Evolutionary conservation across 345 rosid genomes (phyloP).

Genomic region (Gossypium stocksii): DNA sequence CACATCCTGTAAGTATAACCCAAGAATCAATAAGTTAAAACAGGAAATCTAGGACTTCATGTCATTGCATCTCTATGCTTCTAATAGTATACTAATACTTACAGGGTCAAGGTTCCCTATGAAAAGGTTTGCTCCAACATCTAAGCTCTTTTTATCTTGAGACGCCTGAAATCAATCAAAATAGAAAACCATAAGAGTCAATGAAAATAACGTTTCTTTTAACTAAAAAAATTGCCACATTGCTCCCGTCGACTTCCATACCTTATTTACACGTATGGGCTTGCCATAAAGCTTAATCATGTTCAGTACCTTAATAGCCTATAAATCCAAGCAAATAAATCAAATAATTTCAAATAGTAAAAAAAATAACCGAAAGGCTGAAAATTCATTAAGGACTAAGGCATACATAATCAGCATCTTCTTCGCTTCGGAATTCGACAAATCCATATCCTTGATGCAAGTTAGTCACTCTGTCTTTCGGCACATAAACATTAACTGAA

Average conservation of each 20-base stretch:
- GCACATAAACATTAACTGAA: slow-evolving; percentile 91
- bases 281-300: slow-evolving; percentile 96
- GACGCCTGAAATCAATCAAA: slow-evolving; percentile 58
- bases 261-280: slow-evolving; percentile 97
- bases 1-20: slow-evolving; percentile 62
- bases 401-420: slow-evolving; percentile 92
- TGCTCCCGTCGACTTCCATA: slow-evolving; percentile 12
- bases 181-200: slow-evolving; percentile 1
- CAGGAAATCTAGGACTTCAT: background rate
- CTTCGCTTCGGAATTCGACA: slow-evolving; percentile 89
- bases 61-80: background rate
- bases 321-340: slow-evolving; percentile 11
- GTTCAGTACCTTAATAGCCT: slow-evolving; percentile 97
- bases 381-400: background rate
- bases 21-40: background rate
- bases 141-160: slow-evolving; percentile 98
- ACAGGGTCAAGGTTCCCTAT: slow-evolving; percentile 97
- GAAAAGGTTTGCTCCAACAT: slow-evolving; percentile 96
- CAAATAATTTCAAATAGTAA: background rate
- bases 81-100: slow-evolving; percentile 25
- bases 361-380: background rate
- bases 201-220: background rate
- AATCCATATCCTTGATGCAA: slow-evolving; percentile 94
- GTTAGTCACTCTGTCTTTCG: slow-evolving; percentile 94
- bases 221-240: background rate